Evolutionary conservation across 441 rosid species (phyloP), one percentile per base, ranked within the genome.

Genomic region (Lepidium campestre): DNA sequence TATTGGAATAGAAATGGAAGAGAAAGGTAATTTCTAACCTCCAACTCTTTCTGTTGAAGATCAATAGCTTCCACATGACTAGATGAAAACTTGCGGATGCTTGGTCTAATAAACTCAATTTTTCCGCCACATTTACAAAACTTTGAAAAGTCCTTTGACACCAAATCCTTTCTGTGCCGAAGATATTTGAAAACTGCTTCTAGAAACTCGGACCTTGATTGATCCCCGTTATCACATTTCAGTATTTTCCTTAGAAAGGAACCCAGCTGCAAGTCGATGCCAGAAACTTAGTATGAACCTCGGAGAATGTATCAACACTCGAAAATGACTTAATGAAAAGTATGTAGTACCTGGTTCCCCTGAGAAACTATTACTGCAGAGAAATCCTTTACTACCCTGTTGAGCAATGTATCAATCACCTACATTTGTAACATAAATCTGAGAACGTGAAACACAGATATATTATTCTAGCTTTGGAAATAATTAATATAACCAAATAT

Each of bases 351-450:
- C 94, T 89, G 93, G 56, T 85, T 84, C 68, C 97, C 93, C 67
- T 89, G 97, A 68, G 99, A 86, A 77, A 85, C 92, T 48, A 91
- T 82, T 68, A 87, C 57, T 18, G 89, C 88, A 5, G 96, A 91
- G 78, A 93, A 93, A 82, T 93, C 97, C 79, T 89, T 89, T 34
- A 91, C 89, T 47, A 89, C 93, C 76, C 84, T 89, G 42, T 95
- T 77, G 57, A 93, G 87, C 77, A 93, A 80, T n/a, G 85, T 76
- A 76, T 93, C 97, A 8, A 89, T 85, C 35, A 93, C 87, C 99
- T 93, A 82, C 56, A 75, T 31, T 37, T 64, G 32, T 52, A 44
- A 59, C 32, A 4, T 45, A 40, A 35, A 55, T 40, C 56, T 70
- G 22, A 53, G 49, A 44, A 63, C 20, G 39, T 39, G 45, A 48